Base-by-base conservation (phyloP, 768 basidiomycete genomes). In the Coprinellus micaceus region DNA sequence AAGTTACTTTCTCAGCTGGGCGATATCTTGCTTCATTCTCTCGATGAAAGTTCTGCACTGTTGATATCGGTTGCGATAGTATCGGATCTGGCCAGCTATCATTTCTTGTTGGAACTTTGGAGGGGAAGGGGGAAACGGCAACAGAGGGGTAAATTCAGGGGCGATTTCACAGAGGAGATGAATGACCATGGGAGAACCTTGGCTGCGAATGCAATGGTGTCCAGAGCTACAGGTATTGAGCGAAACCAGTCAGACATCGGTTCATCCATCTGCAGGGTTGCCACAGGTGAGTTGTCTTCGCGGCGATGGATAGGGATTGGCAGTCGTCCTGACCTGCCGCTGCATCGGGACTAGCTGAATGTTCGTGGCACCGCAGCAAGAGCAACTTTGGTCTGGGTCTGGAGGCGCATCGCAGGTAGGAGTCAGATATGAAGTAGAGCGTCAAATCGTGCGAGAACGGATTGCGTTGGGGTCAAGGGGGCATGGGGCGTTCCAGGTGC, bases 211-310 rank as follows among this genome's bases (percentile, higher is more conserved):
- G 88, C 84, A 25, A 88, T 69, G 24, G 77, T 67, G 64, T 93
- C 89, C 26, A 91, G 69, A 2, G 81, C 71, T 54, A 74, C 70
- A 7, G 88, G 83, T 26, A 87, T 69, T 30, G 83, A 79, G 10
- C 77, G 76, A 71, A 93, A 93, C 90, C 90, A 92, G 28, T 86
- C 80, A 11, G 85, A 83, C 88, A 93, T 91, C 0, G 91, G 90
- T 1, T 79, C 71, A 9, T 88, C 88, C 80, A 93, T 80, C 91
- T 93, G 62, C 22, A 33, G 33, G 13, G 13, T 6, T 13, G 33
- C 13, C 33, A 13, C 33, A 13, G 33, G 33, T 33, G 13, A 33
- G 33, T 33, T 13, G 33, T 33, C 49, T 57, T 36, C 12, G 28
- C 47, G 19, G 13, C 19, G 26, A 29, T 11, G 21, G 11, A 26